Base-by-base conservation (phyloP, 441 rosid species). In the Bocquillonia castaneifolia region DNA sequence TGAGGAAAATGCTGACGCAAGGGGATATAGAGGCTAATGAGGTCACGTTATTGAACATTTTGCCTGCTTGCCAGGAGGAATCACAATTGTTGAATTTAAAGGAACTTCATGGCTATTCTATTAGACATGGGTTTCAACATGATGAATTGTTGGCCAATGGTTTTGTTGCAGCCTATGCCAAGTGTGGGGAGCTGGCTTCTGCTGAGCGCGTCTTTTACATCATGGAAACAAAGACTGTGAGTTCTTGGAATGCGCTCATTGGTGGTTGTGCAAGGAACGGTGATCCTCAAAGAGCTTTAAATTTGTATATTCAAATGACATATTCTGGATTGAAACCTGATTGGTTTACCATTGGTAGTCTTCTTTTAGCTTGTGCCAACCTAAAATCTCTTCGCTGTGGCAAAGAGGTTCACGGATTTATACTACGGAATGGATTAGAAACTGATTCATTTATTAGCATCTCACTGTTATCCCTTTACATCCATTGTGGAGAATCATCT, bases 211-310 rank as follows among this genome's bases (percentile, higher is more conserved):
- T 83, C 57, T 86, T 85, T 74, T 10, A 60, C 67, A 69, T 72
- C 26, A 81, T 85, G 70, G 66, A 66, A 45, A 67, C 10, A 12
- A 85, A 80, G 77, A 85, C 80, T 5, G 84, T 84, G 31, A 89
- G 70, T 74, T 83, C 91, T 67, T 88, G 90, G 91, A 88, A 88
- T 80, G 94, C 91, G 28, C 74, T 88, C 68, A 83, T 86, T 20
- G 78, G 83, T 53, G 88, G 87, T n/a, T 76, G 74, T 68, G 84
- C 83, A 22, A 85, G 81, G 69, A 85, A 80, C 64, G 82, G 78
- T 72, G 76, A 81, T 78, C 82, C 87, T 56, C 56, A 32, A 59
- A 70, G 74, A 69, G 87, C 91, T 62, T 67, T 86, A 60, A 73
- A 80, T 50, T 78, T 74, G 18, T 70, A 69, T 65, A 61, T 54